These are phyloP conservation scores for Hsuehochloa calcarea DNA, from an alignment of 176 grass and related monocot species.

Conservation along the genomic window DNA sequence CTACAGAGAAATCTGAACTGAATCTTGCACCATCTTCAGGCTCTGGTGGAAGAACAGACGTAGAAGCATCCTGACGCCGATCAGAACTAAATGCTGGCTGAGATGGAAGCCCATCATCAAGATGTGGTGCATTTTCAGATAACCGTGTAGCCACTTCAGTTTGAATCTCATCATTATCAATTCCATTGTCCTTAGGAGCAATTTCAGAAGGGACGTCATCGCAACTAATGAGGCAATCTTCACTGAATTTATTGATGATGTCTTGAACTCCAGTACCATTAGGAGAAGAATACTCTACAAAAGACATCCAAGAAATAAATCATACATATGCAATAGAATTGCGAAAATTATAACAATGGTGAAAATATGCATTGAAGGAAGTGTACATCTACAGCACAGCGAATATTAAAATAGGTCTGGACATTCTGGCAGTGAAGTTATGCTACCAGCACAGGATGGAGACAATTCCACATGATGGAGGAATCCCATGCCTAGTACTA, in stretches of 20 bases:
- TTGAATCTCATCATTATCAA: background rate
- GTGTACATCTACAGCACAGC: background rate
- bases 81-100: constrained; percentile 17
- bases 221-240: background rate
- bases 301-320: constrained; percentile 21
- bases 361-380: constrained; percentile 25
- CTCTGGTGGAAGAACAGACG: background rate
- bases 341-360: background rate
- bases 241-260: background rate
- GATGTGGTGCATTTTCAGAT: constrained; percentile 5
- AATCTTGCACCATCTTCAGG: constrained; percentile 15
- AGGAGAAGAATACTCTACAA: constrained; percentile 22
- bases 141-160: background rate
- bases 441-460: constrained; percentile 24
- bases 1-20: constrained; percentile 13
- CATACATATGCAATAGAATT: background rate
- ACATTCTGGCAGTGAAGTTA: constrained; percentile 26
- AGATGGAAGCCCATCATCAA: constrained; percentile 1
- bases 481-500: background rate
- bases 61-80: background rate
- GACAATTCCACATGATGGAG: constrained; percentile 26
- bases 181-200: background rate
- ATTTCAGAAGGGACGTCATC: background rate
- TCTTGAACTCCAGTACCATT: background rate
- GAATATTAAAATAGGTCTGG: constrained; percentile 28